Conservation (phyloP, 1,139 yeast genomes). For the Blastobotrys aristatus region DNA sequence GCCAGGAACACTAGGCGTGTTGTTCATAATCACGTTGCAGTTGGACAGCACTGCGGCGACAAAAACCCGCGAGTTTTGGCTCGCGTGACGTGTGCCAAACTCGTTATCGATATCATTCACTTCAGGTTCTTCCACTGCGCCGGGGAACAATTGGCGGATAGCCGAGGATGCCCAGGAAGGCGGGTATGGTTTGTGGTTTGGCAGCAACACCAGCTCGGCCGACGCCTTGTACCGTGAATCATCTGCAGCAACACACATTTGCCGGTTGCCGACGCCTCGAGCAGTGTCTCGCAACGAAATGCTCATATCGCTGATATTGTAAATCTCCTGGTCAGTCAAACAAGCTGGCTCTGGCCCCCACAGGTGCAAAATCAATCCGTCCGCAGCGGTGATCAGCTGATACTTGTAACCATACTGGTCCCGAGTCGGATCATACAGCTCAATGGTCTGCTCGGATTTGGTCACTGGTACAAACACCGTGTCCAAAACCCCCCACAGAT, state of each 20-base stretch:
- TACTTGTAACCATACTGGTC: slow-evolving; percentile 1
- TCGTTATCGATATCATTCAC: neutral
- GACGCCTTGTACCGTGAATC: neutral
- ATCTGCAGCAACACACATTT: neutral
- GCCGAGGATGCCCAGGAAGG: neutral
- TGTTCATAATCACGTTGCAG: slow-evolving; percentile 1
- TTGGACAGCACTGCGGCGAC: neutral
- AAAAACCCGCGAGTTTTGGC: neutral
- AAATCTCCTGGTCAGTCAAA: neutral
- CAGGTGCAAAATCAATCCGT: neutral
- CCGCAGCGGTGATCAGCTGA: neutral
- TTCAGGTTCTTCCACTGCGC: neutral
- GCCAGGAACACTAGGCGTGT: neutral
- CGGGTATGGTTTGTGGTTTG: neutral
- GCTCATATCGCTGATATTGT: neutral
- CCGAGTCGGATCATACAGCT: neutral
- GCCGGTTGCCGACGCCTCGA: neutral
- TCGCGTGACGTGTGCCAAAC: neutral
- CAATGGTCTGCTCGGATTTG: neutral
- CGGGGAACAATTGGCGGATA: neutral
- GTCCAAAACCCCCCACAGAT: slow-evolving; percentile 3
- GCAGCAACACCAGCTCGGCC: neutral
- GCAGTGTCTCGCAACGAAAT: neutral
- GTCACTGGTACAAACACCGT: neutral
- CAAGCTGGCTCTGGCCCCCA: slow-evolving; percentile 2